Base-by-base conservation (phyloP, 2,329 filamentous ascomycete species). In the Zasmidium cellare region DNA sequence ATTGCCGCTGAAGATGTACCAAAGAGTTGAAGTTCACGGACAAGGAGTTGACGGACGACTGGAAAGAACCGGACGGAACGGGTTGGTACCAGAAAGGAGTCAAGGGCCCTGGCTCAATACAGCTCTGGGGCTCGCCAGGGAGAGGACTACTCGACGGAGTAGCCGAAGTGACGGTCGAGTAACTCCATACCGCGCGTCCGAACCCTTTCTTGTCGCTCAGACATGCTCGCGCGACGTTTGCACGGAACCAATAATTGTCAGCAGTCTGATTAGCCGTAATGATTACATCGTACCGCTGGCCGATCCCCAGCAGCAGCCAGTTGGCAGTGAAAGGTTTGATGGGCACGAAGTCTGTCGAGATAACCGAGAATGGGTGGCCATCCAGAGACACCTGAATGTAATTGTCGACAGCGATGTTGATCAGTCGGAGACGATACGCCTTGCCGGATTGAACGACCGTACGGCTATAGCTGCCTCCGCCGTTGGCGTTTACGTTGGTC, bases 231-330 rank as follows among this genome's bases (percentile, higher is more conserved):
- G 14, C 38, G 12, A 55, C 44, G 2, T 55, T 20, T 3, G 53
- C 31, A 14, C 74, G 71, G 69, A 76, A 73, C 72, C 73, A 75
- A 59, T 66, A 69, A 2, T 67, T 58, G 55, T 61, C 46, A 46
- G 63, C 51, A 3, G 51, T 52, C 20, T 52, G 51, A 65, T 64
- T 23, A 53, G 58, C 28, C 35, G 50, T 3, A 60, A 82, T 73
- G 44, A 79, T 72, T n/a, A 81, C 70, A 58, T 82, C 79, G 62
- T 69, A 71, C 60, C 75, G 69, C 65, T 87, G 84, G 47, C 81
- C 82, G 46, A 87, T 77, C 25, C 80, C 84, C 16, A 89, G 75
- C 86, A 76, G 69, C 14, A 78, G 56, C 3, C 74, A 65, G 16
- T 67, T 70, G 1, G 73, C 71, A 5, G 66, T 65, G 64, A 75